Percentiles rank a stretch among this genome's conserved stretches.
phyloP scores from a whole-genome alignment of 768 basidiomycete genomes.

The Clathrus columnatus region DNA sequence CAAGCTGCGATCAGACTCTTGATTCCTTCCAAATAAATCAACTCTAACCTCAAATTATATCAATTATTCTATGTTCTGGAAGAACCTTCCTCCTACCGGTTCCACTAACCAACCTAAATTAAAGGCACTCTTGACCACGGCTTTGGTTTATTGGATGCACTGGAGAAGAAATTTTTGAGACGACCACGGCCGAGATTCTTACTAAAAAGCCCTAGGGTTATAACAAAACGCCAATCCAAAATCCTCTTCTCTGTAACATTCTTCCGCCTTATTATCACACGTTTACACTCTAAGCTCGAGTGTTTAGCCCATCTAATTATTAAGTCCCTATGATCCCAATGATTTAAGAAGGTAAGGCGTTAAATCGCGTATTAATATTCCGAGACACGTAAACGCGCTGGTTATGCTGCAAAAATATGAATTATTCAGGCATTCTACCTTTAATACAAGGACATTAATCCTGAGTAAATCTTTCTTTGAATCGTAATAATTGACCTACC shows the following conservation, averaged over 20 bases:
- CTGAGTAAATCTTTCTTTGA: conserved; percentile 54
- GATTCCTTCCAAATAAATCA: not conserved
- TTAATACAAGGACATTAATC: conserved; percentile 88
- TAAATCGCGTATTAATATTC: conserved; percentile 97
- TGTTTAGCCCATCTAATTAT: conserved; percentile 72
- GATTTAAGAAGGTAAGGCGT: too few species aligned
- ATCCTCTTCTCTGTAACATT: conserved; percentile 61
- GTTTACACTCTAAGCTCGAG: not conserved
- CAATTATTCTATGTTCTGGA: conserved; percentile 97
- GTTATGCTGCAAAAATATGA: not conserved
- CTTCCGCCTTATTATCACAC: not conserved
- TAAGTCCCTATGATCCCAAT: conserved; percentile 19
- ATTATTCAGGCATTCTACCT: conserved; percentile 55
- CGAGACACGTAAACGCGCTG: conserved; percentile 69
- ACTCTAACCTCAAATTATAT: conserved; percentile 57
- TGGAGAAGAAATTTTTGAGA: conserved; percentile 86
- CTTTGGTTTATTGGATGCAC: conserved; percentile 80
- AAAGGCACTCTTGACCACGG: conserved; percentile 68
- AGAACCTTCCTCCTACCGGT: conserved; percentile 81
- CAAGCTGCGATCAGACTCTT: conserved; percentile 87
- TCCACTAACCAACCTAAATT: conserved; percentile 29
- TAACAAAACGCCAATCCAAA: conserved; percentile 86
- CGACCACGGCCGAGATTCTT: conserved; percentile 56
- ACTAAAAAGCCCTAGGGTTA: conserved; percentile 47
- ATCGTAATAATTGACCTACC: too few species aligned